A percentile compares a stretch with the other conserved stretches of the same genome.
Conservation (phyloP, 2,329 filamentous ascomycete species). For the Fusarium robinianum region DNA sequence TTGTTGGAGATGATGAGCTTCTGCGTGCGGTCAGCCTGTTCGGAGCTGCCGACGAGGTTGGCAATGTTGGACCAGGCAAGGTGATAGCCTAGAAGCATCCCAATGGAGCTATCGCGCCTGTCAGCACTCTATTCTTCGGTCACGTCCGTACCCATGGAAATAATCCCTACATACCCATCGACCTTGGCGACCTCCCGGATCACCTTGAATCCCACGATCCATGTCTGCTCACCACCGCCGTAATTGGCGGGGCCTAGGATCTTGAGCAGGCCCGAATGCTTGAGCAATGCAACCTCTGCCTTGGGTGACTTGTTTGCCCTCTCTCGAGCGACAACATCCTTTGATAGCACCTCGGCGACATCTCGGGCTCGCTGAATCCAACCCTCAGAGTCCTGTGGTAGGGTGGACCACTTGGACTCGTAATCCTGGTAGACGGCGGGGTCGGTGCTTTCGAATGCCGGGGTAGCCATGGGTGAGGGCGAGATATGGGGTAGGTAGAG, state of each 20-base stretch:
- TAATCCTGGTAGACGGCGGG: conserved; percentile 46
- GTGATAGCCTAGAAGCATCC: conserved; percentile 69
- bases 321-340: conserved; percentile 43
- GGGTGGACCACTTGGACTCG: conserved; percentile 41
- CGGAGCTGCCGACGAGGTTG: conserved; percentile 61
- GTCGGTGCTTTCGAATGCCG: conserved; percentile 36
- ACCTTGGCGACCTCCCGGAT: conserved; percentile 67
- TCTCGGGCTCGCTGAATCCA: conserved; percentile 49
- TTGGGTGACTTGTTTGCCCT: conserved; percentile 47
- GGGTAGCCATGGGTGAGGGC: too few species aligned
- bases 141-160: too few species aligned
- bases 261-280: conserved; percentile 48
- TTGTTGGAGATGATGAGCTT: conserved; percentile 65
- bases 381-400: conserved; percentile 38
- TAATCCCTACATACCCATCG: conserved; percentile 53
- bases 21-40: conserved; percentile 62
- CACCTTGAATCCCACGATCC: conserved; percentile 58
- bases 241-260: conserved; percentile 46
- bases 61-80: conserved; percentile 66
- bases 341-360: conserved; percentile 42
- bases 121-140: too few species aligned
- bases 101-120: conserved; percentile 60
- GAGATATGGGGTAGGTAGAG: too few species aligned
- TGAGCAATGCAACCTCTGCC: conserved; percentile 48
- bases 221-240: conserved; percentile 50